Conservation (phyloP, 1,284 basidiomycete genomes). For the Ustilago nuda region DNA sequence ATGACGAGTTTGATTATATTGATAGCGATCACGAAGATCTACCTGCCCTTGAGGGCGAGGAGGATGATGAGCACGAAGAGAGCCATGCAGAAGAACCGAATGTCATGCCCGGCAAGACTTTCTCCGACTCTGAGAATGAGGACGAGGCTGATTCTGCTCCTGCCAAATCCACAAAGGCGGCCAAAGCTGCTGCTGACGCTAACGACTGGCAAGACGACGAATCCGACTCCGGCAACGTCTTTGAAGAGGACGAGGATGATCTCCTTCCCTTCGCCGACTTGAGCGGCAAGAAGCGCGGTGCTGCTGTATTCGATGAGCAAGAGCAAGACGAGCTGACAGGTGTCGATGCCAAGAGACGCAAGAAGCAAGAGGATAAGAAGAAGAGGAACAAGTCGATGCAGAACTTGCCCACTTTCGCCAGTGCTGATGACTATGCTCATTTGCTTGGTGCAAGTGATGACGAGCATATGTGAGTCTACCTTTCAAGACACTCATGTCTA, state of each 20-base stretch:
- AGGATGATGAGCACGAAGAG: slow-evolving; percentile 51
- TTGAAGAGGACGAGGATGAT: slow-evolving; percentile 68
- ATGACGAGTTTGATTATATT: slow-evolving; percentile 52
- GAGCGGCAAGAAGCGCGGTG: slow-evolving; percentile 35
- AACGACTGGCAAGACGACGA: slow-evolving; percentile 47
- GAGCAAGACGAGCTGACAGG: slow-evolving; percentile 43
- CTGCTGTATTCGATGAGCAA: background rate
- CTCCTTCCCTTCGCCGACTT: slow-evolving; percentile 63
- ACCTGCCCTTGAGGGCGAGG: slow-evolving; percentile 40
- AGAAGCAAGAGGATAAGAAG: slow-evolving; percentile 69
- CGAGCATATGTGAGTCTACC: slow-evolving; percentile 62
- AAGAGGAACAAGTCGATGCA: slow-evolving; percentile 79
- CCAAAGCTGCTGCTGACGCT: background rate
- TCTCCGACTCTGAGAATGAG: slow-evolving; percentile 40
- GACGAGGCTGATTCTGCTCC: slow-evolving; percentile 3
- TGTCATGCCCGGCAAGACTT: slow-evolving; percentile 49
- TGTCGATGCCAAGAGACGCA: slow-evolving; percentile 49
- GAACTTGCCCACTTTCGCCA: slow-evolving; percentile 84
- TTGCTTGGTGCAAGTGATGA: slow-evolving; percentile 80
- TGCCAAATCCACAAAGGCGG: background rate
- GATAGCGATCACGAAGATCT: slow-evolving; percentile 44
- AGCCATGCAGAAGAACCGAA: slow-evolving; percentile 27
- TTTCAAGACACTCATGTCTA: background rate
- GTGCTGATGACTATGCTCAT: slow-evolving; percentile 93
- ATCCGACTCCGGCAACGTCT: slow-evolving; percentile 52